Evolutionary conservation across 2,329 filamentous ascomycete genomes (phyloP).

Genomic region (Colletotrichum paranaense): DNA sequence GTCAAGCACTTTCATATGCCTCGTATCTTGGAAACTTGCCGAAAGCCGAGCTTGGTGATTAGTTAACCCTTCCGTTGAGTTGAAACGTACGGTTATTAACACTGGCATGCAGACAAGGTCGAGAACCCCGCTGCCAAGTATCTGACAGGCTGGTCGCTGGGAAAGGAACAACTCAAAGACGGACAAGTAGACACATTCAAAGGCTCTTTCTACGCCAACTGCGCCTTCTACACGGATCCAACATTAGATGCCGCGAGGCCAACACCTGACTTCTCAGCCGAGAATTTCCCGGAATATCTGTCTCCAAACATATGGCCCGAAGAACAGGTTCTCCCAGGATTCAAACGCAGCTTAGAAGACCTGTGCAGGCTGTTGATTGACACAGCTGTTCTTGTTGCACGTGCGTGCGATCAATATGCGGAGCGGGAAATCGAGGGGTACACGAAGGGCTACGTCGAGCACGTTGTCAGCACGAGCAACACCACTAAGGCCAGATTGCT

Average conservation of each 20-base stretch:
- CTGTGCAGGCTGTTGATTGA: constrained; percentile 90
- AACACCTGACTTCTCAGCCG: constrained; percentile 64
- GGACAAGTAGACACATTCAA: constrained; percentile 83
- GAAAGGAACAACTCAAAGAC: constrained; percentile 83
- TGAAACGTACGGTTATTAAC: background rate
- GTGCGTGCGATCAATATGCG: constrained; percentile 88
- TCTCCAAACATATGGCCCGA: constrained; percentile 90
- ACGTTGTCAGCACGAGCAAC: constrained; percentile 84
- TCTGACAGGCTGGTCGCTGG: constrained; percentile 80
- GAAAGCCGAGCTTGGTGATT: constrained; percentile 74
- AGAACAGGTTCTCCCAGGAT: constrained; percentile 76
- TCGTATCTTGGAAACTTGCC: constrained; percentile 90
- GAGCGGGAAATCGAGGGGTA: constrained; percentile 82
- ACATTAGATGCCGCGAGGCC: constrained; percentile 71
- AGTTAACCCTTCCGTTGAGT: constrained; percentile 35
- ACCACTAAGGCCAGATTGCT: constrained; percentile 92
- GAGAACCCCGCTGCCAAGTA: constrained; percentile 72
- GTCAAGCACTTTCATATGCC: constrained; percentile 82
- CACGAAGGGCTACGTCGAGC: constrained; percentile 81
- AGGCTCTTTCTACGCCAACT: constrained; percentile 87
- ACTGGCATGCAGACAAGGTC: constrained; percentile 57
- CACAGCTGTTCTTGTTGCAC: constrained; percentile 85
- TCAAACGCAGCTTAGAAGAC: constrained; percentile 76
- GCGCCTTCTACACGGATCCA: constrained; percentile 78
- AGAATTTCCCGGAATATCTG: constrained; percentile 86